Evolutionary conservation across 2,329 filamentous ascomycete species (phyloP), one percentile per base, ranked within the genome.

Genomic region (Apiospora koreana): DNA sequence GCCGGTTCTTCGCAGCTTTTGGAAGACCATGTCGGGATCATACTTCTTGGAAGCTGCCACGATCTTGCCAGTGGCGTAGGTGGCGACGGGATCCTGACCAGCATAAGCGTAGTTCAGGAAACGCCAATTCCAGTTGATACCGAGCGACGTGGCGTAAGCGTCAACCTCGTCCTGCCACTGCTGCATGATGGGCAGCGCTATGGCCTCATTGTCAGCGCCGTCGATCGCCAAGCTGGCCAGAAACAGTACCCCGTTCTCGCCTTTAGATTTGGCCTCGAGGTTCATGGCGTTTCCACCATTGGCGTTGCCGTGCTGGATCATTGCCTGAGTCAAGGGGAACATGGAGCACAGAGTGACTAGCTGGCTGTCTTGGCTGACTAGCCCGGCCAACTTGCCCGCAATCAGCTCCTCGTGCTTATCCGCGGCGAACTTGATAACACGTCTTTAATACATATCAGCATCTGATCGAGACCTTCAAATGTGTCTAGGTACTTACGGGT

Each of bases 81-180:
- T 78, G 1, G 71, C 74, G 14, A 80, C 70, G 5, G 76, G 75
- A 62, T 76, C 71, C 72, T 80, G 77, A 50, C 77, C 77, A 54
- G 77, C 75, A 2, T 77, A 74, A 68, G 77, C 78, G 69, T 83
- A 83, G 74, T 82, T 83, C 69, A 83, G 77, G 71, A 81, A 81
- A 69, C 79, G 77, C 74, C 79, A 81, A 0, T 74, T 65, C 66
- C 80, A 76, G n/a, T 71, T 69, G 31, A 67, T 70, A 16, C 68
- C 72, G 16, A 73, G 21, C 21, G 67, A 69, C 9, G 54, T 25
- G 14, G 72, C 73, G 62, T 73, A 76, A 1, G 70, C 69, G 48
- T 79, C 73, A 5, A 79, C 76, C 1, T 78, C 78, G 12, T 77
- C 73, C 48, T 76, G 74, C 21, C 80, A 79, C 18, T 70, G 66